Conservation (phyloP, 768 basidiomycete species). For the Podaxis sp. region DNA sequence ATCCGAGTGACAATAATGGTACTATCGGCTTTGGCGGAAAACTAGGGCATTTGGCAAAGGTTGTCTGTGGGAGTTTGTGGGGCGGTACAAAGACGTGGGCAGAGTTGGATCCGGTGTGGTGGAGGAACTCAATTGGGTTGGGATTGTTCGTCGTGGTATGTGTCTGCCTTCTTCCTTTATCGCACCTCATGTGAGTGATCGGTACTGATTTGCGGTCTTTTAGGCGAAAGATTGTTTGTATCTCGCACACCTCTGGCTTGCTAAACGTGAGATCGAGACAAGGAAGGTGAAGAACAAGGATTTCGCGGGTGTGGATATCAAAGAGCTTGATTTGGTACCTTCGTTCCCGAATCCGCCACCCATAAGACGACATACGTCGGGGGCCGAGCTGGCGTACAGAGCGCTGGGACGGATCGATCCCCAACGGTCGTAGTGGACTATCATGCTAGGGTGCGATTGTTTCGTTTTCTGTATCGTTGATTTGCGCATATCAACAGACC, state of each 20-base stretch:
- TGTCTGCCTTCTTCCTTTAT: background rate
- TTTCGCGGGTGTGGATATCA: constrained; percentile 68
- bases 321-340: constrained; percentile 51
- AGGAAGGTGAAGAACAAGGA: constrained; percentile 64
- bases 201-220: background rate
- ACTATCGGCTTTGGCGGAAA: constrained; percentile 15
- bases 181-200: background rate
- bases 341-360: background rate
- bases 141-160: constrained; percentile 65
- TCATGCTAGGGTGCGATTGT: too few species aligned
- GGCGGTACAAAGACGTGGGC: constrained; percentile 60
- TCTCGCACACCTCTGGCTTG: constrained; percentile 63
- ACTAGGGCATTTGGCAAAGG: constrained; percentile 22
- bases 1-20: constrained; percentile 7
- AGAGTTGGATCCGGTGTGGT: constrained; percentile 71
- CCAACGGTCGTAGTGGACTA: background rate
- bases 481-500: too few species aligned
- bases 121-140: constrained; percentile 68
- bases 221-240: constrained; percentile 68
- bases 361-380: background rate
- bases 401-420: background rate
- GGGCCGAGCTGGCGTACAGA: background rate
- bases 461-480: too few species aligned
- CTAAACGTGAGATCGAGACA: constrained; percentile 67
- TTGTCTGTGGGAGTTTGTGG: constrained; percentile 45